These are phyloP conservation scores for Aspergillus floridensis DNA, from an alignment of 2,329 filamentous ascomycete genomes.

Conservation along the genomic window DNA sequence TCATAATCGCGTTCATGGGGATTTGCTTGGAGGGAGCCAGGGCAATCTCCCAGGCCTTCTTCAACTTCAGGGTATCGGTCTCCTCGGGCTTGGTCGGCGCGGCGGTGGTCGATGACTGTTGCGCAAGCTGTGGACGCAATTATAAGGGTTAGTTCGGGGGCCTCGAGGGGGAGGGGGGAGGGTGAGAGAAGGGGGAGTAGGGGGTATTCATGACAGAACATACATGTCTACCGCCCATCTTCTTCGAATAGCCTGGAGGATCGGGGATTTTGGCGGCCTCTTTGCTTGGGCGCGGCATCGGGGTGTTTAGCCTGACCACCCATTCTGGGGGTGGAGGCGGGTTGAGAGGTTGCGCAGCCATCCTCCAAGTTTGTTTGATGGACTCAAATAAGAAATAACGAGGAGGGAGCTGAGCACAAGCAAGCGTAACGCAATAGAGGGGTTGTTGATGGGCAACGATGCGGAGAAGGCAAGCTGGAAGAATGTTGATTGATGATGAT, in stretches of 20 bases:
- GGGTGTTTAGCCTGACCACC: conserved; percentile 74
- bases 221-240: conserved; percentile 43
- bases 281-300: conserved; percentile 66
- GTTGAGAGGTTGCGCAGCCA: conserved; percentile 25
- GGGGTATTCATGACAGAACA: neutral
- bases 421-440: neutral
- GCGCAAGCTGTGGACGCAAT: conserved; percentile 28
- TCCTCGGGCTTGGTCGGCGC: conserved; percentile 59
- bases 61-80: conserved; percentile 93
- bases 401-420: neutral
- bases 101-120: conserved; percentile 24
- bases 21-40: conserved; percentile 89
- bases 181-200: neutral
- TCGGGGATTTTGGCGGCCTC: conserved; percentile 65
- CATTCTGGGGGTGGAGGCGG: conserved; percentile 66
- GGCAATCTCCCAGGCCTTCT: conserved; percentile 98
- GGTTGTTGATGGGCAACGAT: conserved; percentile 16
- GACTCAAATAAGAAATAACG: neutral
- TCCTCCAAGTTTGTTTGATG: conserved; percentile 7
- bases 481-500: neutral
- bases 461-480: conserved; percentile 16
- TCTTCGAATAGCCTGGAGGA: conserved; percentile 74
- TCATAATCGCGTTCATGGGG: conserved; percentile 98
- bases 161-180: neutral
- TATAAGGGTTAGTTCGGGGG: neutral